A percentile compares a stretch with the other conserved stretches of the same genome.
Conservation (phyloP, 257 asterid species). For the Phtheirospermum japonicum region DNA sequence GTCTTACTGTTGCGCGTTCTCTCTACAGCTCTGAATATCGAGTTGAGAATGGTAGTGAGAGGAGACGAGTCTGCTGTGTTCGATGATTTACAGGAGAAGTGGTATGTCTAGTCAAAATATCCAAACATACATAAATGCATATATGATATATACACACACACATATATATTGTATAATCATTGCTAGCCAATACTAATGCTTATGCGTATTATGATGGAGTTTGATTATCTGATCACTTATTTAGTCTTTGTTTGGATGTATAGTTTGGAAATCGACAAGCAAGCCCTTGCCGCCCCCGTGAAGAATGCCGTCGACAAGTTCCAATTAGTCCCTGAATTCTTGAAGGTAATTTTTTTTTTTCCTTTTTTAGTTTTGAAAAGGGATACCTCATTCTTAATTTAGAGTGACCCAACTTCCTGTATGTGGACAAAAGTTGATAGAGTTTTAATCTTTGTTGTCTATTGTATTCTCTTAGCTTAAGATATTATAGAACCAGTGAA, state of each 20-base stretch:
- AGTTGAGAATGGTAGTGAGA: constrained; percentile 32
- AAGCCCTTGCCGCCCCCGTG: constrained; percentile 58
- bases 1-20: background rate
- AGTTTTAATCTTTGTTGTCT: too few relatives aligned
- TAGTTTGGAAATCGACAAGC: constrained; percentile 54
- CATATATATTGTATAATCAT: background rate
- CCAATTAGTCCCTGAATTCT: constrained; percentile 74
- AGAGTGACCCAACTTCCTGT: too few relatives aligned
- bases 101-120: constrained; percentile 23
- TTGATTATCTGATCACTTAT: constrained; percentile 12
- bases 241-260: background rate
- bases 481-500: too few relatives aligned
- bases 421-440: too few relatives aligned
- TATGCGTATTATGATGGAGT: background rate
- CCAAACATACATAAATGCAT: too few relatives aligned
- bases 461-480: too few relatives aligned
- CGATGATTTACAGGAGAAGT: constrained; percentile 28
- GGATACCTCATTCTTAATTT: too few relatives aligned
- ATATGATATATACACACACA: too few relatives aligned
- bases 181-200: background rate
- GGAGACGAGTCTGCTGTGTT: constrained; percentile 27
- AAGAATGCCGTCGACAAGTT: constrained; percentile 70
- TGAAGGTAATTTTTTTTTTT: constrained; percentile 45
- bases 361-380: background rate
- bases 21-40: background rate